These are phyloP conservation scores for Colletotrichum plurivorum DNA, from an alignment of 2,329 filamentous ascomycete genomes.

Conservation along the genomic window DNA sequence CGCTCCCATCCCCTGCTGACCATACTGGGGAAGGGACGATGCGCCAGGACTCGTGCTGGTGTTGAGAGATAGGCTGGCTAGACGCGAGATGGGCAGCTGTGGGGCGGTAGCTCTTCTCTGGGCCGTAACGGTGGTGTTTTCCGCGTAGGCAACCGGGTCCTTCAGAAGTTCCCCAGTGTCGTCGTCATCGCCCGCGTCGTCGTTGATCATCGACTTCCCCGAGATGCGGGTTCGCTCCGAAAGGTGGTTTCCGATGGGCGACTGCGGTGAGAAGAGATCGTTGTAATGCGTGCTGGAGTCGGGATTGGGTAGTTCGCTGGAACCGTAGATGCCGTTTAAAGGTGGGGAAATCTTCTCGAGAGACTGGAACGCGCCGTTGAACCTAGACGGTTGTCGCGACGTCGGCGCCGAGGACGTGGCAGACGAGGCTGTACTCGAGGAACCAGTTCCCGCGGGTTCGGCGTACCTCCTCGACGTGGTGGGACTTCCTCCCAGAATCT, in stretches of 20 bases:
- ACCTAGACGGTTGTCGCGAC: constrained; percentile 70
- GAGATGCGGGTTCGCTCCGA: constrained; percentile 71
- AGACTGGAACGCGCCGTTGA: constrained; percentile 71
- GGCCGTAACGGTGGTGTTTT: constrained; percentile 66
- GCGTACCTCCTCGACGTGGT: constrained; percentile 46
- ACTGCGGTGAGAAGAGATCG: constrained; percentile 79
- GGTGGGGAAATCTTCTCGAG: constrained; percentile 75
- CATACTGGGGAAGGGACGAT: constrained; percentile 66
- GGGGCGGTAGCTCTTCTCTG: constrained; percentile 80
- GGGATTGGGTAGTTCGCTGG: constrained; percentile 71
- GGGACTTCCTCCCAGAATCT: constrained; percentile 66
- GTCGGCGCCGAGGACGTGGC: constrained; percentile 59
- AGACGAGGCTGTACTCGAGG: constrained; percentile 55
- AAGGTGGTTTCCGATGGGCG: constrained; percentile 79
- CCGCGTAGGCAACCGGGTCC: constrained; percentile 80
- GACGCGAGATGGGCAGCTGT: constrained; percentile 77
- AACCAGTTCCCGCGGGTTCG: constrained; percentile 43
- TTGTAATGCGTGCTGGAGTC: constrained; percentile 70
- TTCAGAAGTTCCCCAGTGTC: constrained; percentile 81
- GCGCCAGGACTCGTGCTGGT: constrained; percentile 68
- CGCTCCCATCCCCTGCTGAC: constrained; percentile 46
- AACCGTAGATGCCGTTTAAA: constrained; percentile 65
- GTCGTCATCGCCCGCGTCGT: constrained; percentile 74
- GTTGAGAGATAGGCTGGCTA: constrained; percentile 80
- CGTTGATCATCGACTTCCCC: constrained; percentile 81